phyloP scores from a whole-genome alignment of 768 basidiomycete species.

The Mycena olivaceomarginata region DNA sequence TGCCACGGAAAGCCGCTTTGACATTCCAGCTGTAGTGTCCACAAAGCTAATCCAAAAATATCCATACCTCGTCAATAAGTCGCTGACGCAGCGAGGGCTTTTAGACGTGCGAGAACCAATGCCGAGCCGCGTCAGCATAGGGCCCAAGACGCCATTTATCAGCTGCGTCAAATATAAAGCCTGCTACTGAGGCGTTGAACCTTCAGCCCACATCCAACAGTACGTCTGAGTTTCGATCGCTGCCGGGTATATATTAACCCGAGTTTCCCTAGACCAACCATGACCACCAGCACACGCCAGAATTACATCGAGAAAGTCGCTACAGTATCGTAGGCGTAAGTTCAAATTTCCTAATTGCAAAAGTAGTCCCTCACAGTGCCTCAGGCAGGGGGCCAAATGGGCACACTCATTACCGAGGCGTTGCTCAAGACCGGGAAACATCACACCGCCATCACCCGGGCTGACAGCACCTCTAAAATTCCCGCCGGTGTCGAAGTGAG shows the following conservation, averaged over 20 bases:
- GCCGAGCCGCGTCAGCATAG: conserved; percentile 6
- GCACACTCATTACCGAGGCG: too few relatives aligned
- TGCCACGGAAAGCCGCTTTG: too few relatives aligned
- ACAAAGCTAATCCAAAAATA: too few relatives aligned
- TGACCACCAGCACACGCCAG: too few relatives aligned
- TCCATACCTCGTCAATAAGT: too few relatives aligned
- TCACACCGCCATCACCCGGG: too few relatives aligned
- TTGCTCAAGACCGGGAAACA: too few relatives aligned
- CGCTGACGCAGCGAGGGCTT: neutral
- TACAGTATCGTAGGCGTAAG: conserved; percentile 10
- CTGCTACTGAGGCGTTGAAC: conserved; percentile 1
- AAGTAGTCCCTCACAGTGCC: neutral
- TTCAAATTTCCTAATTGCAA: neutral
- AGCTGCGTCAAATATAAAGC: neutral
- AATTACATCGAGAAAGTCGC: too few relatives aligned
- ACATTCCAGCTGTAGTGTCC: too few relatives aligned
- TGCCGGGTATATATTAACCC: neutral
- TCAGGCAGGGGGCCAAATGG: neutral
- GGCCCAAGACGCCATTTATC: neutral
- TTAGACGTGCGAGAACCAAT: neutral
- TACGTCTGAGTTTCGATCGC: neutral
- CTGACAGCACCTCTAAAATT: too few relatives aligned
- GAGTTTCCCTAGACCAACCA: too few relatives aligned
- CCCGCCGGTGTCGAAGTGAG: too few relatives aligned
- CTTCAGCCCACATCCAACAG: conserved; percentile 1